phyloP scores from a whole-genome alignment of 352 stramenopile species.

The Pythium biforme region DNA sequence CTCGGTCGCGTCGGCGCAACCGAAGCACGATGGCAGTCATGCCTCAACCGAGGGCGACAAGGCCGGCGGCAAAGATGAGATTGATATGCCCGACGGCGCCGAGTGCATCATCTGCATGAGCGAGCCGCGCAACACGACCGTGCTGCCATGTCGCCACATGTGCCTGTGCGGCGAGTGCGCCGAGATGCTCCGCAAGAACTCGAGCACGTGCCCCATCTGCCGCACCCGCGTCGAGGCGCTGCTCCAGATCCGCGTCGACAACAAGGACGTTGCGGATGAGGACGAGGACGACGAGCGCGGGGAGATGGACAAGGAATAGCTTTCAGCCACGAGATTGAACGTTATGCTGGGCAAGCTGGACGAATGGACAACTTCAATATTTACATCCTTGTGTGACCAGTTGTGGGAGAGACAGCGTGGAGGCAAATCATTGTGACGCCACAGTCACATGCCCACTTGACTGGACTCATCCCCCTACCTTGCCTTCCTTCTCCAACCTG shows the following conservation, averaged over 20 bases:
- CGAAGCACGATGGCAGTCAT: conserved; percentile 25
- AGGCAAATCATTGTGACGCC: not conserved
- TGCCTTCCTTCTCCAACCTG: too few relatives aligned
- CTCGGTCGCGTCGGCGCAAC: conserved; percentile 45
- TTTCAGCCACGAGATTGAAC: not conserved
- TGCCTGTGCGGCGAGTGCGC: conserved; percentile 82
- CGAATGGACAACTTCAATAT: conserved; percentile 17
- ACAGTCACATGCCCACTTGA: not conserved
- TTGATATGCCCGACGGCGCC: conserved; percentile 72
- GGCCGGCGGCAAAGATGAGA: conserved; percentile 30
- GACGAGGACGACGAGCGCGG: conserved; percentile 20
- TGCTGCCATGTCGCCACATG: conserved; percentile 86
- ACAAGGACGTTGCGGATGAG: conserved; percentile 31
- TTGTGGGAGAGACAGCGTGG: not conserved
- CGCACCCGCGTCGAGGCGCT: conserved; percentile 70
- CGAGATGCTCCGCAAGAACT: conserved; percentile 63
- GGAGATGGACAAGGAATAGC: conserved; percentile 6
- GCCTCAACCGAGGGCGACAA: conserved; percentile 10
- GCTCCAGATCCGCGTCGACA: conserved; percentile 73
- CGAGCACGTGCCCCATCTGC: conserved; percentile 83
- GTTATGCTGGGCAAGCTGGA: not conserved
- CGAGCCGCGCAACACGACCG: conserved; percentile 77
- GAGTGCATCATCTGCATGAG: conserved; percentile 89
- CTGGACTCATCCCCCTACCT: too few relatives aligned
- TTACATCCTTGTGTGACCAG: conserved; percentile 3